A percentile compares a stretch with the other conserved stretches of the same genome.
Evolutionary conservation across 2,329 filamentous ascomycete genomes (phyloP).

Genomic region (Xylariaceae sp.): DNA sequence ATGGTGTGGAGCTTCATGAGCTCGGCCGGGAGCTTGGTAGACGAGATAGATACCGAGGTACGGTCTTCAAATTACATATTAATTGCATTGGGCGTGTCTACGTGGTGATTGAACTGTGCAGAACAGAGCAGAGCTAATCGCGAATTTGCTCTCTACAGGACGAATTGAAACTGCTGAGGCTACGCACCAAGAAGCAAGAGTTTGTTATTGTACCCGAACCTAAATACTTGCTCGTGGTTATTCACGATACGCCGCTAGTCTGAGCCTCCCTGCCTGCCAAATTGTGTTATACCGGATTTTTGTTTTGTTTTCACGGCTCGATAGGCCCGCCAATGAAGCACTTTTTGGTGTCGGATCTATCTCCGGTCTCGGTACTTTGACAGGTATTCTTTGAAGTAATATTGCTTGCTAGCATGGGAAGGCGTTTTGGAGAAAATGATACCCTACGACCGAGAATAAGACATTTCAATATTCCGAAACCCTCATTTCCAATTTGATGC

Average conservation of each 20-base stretch:
- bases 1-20: conserved; percentile 80
- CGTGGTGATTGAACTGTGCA: neutral
- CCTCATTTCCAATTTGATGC: neutral
- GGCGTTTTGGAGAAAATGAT: conserved; percentile 40
- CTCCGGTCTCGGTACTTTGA: neutral
- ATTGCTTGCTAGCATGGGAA: conserved; percentile 22
- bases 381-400: conserved; percentile 16
- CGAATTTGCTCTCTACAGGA: conserved; percentile 56
- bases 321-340: conserved; percentile 2
- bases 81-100: neutral
- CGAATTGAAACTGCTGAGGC: conserved; percentile 75
- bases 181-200: conserved; percentile 86
- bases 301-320: conserved; percentile 2
- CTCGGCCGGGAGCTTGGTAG: conserved; percentile 71
- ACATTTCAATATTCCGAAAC: conserved; percentile 11
- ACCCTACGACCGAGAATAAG: conserved; percentile 30
- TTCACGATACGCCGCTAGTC: conserved; percentile 80
- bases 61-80: conserved; percentile 21
- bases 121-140: conserved; percentile 10
- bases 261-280: conserved; percentile 43
- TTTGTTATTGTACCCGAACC: conserved; percentile 81
- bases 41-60: conserved; percentile 75
- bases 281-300: neutral
- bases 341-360: conserved; percentile 3
- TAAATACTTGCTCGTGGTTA: conserved; percentile 79